Conservation (phyloP, 2,329 filamentous ascomycete genomes). For the Botrytis hyacinthi region DNA sequence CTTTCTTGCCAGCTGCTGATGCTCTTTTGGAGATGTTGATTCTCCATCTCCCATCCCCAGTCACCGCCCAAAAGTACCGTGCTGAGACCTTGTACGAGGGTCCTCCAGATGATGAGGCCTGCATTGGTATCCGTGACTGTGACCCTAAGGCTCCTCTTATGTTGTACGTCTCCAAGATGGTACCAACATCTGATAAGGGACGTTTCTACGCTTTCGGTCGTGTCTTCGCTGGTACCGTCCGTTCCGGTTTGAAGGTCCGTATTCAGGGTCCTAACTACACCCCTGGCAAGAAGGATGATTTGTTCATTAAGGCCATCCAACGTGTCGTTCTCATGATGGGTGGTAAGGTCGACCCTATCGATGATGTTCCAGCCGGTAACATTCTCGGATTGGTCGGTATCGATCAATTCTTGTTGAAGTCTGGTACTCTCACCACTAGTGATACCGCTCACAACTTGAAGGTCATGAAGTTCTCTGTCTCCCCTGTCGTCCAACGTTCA, state of each 20-base stretch:
- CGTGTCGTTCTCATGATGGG: slow-evolving; percentile 99
- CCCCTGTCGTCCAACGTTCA: slow-evolving; percentile 95
- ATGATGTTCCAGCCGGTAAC: slow-evolving; percentile 99
- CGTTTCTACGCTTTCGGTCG: slow-evolving; percentile 99
- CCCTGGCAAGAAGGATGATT: slow-evolving; percentile 97
- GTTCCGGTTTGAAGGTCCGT: slow-evolving; percentile 97
- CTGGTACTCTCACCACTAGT: slow-evolving; percentile 95
- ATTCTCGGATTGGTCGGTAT: slow-evolving; percentile 99
- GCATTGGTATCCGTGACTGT: slow-evolving; percentile 97
- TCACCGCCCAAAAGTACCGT: slow-evolving; percentile 96
- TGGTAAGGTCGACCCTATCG: slow-evolving; percentile 97
- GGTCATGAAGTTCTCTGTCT: slow-evolving; percentile 99
- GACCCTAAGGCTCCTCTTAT: slow-evolving; percentile 98
- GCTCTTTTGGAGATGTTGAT: slow-evolving; percentile 99
- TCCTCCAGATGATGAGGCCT: slow-evolving; percentile 85
- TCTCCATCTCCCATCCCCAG: slow-evolving; percentile 94
- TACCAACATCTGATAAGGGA: slow-evolving; percentile 98
- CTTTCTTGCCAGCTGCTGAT: slow-evolving; percentile 97
- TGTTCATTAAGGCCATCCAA: slow-evolving; percentile 99
- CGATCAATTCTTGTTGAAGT: slow-evolving; percentile 99
- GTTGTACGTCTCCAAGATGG: slow-evolving; percentile 99
- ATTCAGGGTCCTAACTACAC: slow-evolving; percentile 99
- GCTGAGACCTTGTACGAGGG: slow-evolving; percentile 98
- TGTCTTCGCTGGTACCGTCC: slow-evolving; percentile 99
- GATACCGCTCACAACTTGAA: slow-evolving; percentile 99